Percentiles rank a stretch among this genome's conserved stretches.
phyloP scores from a whole-genome alignment of 441 rosid species.

The Euphorbia corollata region DNA sequence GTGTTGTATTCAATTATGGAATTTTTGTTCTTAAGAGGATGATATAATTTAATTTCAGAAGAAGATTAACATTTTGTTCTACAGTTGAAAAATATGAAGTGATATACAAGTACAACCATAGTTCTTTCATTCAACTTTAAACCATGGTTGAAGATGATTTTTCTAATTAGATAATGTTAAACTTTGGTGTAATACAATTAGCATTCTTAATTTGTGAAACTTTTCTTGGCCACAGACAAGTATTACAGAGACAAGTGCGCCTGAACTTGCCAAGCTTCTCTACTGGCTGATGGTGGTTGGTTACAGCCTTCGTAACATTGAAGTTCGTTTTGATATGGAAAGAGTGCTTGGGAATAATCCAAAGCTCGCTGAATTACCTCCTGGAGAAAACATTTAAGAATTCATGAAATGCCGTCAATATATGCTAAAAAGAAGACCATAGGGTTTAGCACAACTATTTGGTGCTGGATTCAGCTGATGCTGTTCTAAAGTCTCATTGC shows the following conservation, averaged over 20 bases:
- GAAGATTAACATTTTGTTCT: neutral
- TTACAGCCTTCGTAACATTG: slow-evolving; percentile 85
- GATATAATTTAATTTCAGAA: neutral
- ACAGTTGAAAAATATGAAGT: neutral
- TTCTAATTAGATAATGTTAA: neutral
- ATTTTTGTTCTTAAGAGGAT: neutral
- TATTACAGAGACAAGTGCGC: slow-evolving; percentile 69
- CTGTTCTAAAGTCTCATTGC: slow-evolving; percentile 6
- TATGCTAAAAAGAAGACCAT: neutral
- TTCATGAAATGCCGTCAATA: neutral
- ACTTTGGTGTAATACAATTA: neutral
- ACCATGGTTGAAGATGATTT: neutral
- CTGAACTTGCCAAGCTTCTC: slow-evolving; percentile 77
- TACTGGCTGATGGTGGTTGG: slow-evolving; percentile 98
- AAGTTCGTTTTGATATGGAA: slow-evolving; percentile 96
- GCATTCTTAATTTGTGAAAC: slow-evolving; percentile 3
- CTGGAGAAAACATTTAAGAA: slow-evolving; percentile 60
- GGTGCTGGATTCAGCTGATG: slow-evolving; percentile 2
- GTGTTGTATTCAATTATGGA: neutral
- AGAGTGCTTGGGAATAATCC: slow-evolving; percentile 70
- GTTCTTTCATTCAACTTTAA: neutral
- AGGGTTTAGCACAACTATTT: slow-evolving; percentile 10
- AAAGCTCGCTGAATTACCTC: slow-evolving; percentile 80
- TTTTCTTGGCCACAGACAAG: slow-evolving; percentile 43
- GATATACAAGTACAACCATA: neutral